Base-by-base conservation (phyloP, 2,329 filamentous ascomycete species). In the Alternaria sp. region DNA sequence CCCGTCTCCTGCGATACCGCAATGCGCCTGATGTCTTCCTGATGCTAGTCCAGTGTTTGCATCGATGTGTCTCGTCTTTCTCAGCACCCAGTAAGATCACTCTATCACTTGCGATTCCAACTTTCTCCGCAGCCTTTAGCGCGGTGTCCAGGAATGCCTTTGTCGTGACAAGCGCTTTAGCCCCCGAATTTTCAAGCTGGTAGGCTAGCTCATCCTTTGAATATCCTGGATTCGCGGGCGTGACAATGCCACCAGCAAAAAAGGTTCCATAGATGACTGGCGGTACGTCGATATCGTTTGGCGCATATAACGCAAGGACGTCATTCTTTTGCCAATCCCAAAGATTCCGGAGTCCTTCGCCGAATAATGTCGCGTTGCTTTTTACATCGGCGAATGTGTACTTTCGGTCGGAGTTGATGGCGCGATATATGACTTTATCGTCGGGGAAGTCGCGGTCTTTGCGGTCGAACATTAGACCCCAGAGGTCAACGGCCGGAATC, bases 201-300 rank as follows among this genome's bases (percentile, higher is more conserved):
- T 91, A 93, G 10, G 91, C 89, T 32, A 97, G 85, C 80, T 97
- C 94, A 13, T 92, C 88, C 11, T 86, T 87, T 0, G 91, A 96
- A 80, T 97, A 97, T 2, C 89, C 88, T 10, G 93, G 93, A 75
- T 97, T 97, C 3, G 93, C 93, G 0, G 93, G 93, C 11, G 90
- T 93, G 15, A 92, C 83, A 58, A 92, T 84, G 19, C 91, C 93
- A 49, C 93, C 93, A 0, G 92, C 91, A 90, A 92, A 97, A 68
- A 91, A 88, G 5, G 88, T 85, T 28, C 93, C 94, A 83, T 92
- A 92, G 76, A 88, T 92, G 36, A 93, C 79, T 2, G 90, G 83
- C 0, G 92, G 89, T 0, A 90, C 91, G 77, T 97, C 94, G 74
- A 97, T 90, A 77, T 87, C 89, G 78, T 97, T 97, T 40, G 93